A percentile compares a stretch with the other conserved stretches of the same genome.
phyloP scores from a whole-genome alignment of 495 filamentous ascomycete species.

The Trichoderma erinaceum region DNA sequence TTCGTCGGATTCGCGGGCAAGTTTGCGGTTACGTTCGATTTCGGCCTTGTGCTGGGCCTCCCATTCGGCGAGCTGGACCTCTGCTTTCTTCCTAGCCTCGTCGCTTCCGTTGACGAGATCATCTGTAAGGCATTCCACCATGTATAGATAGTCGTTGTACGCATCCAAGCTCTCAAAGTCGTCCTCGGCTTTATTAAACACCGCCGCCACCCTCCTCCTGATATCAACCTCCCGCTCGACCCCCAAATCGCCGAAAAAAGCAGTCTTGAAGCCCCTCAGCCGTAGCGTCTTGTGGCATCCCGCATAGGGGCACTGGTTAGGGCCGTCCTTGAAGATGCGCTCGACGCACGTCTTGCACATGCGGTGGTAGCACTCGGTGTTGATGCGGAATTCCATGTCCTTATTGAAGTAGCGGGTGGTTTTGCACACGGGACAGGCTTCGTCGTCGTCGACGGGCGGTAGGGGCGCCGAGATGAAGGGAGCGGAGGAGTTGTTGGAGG shows the following conservation, averaged over 20 bases:
- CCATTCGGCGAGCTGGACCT: constrained; percentile 60
- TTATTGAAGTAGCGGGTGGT: constrained; percentile 90
- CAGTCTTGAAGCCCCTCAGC: constrained; percentile 71
- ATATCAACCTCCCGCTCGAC: constrained; percentile 96
- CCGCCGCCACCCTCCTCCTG: constrained; percentile 66
- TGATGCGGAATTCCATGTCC: constrained; percentile 88
- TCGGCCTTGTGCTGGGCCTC: constrained; percentile 62
- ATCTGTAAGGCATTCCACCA: constrained; percentile 83
- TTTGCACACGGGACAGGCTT: constrained; percentile 96
- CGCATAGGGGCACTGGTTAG: constrained; percentile 82
- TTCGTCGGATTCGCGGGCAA: constrained; percentile 55
- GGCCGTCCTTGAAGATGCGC: constrained; percentile 85
- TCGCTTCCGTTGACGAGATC: constrained; percentile 73
- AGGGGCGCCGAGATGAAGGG: constrained; percentile 1
- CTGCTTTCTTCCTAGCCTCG: constrained; percentile 53
- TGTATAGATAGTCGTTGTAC: constrained; percentile 92
- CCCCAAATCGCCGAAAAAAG: constrained; percentile 82
- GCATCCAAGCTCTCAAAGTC: constrained; percentile 77
- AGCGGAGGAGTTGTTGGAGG: constrained; percentile 23
- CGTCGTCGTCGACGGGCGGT: constrained; percentile 31
- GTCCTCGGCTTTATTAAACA: constrained; percentile 83
- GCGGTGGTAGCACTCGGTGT: constrained; percentile 97
- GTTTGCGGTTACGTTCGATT: constrained; percentile 62
- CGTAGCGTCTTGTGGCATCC: constrained; percentile 80
- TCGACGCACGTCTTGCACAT: constrained; percentile 96